Evolutionary conservation across 1,284 basidiomycete species (phyloP), one percentile per base, ranked within the genome.

Genomic region (Puccinia novopanici): DNA sequence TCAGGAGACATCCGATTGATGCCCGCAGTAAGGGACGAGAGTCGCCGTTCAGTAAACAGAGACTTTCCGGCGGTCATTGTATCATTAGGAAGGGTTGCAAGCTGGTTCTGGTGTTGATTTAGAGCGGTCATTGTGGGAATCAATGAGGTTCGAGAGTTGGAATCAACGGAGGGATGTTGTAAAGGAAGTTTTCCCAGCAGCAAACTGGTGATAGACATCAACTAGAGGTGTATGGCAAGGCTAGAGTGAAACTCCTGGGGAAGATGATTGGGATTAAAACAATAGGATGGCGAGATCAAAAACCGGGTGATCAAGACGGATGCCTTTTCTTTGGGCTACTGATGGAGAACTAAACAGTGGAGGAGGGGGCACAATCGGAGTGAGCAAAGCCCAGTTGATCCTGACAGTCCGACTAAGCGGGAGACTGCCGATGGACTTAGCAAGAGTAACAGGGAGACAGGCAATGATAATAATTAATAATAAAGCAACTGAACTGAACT

Each of bases 131-230:
- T 37, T 10, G 68, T 34, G 27, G 50, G 13, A 54, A 52, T 19
- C 48, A 50, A 22, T 9, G 24, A 30, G 50, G 15, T n/a, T n/a
- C 30, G 48, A 27, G 15, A 54, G 13, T n/a, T 54, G 27, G 45
- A 48, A 30, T 34, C 45, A 30, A 10, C 19, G 15, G 48, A 17
- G 30, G 19, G 10, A 10, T 71, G 27, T 52, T 27, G 27, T 22
- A 50, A 19, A 22, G 42, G 45, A 19, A 71, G 19, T 71, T 71
- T 71, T n/a, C 54, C 50, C 42, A 37, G 68, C 34, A 71, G 34
- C 6, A 71, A 34, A 37, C 50, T 71, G 24, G 68, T 54, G 30
- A 52, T 71, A n/a, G 68, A 71, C 68, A 71, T 71, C 68, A 71
- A 48, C 37, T 27, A 9, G 10, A 10, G 15, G n/a, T 10, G 19